Base-by-base conservation (phyloP, 129 eudicot species). In the Helichrysum umbraculigerum region DNA sequence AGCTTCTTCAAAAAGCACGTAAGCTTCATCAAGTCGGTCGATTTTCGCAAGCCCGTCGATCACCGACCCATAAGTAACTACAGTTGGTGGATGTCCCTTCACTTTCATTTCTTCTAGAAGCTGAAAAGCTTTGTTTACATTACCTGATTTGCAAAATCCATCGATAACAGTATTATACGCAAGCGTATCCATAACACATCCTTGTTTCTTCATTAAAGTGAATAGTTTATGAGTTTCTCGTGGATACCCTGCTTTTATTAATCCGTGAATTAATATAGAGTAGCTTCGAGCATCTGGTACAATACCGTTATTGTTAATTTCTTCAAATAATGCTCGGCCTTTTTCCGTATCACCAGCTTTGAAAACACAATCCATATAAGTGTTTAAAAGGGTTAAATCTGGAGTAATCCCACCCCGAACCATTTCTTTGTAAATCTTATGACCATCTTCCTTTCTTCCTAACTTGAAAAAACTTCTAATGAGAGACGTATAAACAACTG, bases 1-100 rank as follows among this genome's bases (percentile, higher is more conserved):
- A 75, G 97, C 99, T 86, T 94, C 99, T 87, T 94, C 99, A 16
- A 94, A 94, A 15, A 94, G 90, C 97, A 91, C 91, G 83, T 94
- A 94, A 12, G 99, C 96, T 78, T 94, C 99, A 83, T 94, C 99
- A 30, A 94, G 96, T 54, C 90, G 85, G 72, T 94, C 92, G 12
- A 94, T 91, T 81, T 94, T 94, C 1, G 99, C 90, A 73, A 94
- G 97, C 85, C 99, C 99, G 19, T 94, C 99, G 37, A 94, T 89
- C 4, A 94, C 96, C 29, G 96, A 86, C 69, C 99, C 99, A 30
- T 94, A 94, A 12, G 99, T 94, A 22, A 94, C 92, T 4, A 94
- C 93, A 60, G 93, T 88, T 19, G 94, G 94, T 9, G 78, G 79
- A 58, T 69, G 84, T 33, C 97, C 96, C 72, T 87, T 94, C 12